Base-by-base conservation (phyloP, 2,329 filamentous ascomycete species). In the Mariannaea elegans region DNA sequence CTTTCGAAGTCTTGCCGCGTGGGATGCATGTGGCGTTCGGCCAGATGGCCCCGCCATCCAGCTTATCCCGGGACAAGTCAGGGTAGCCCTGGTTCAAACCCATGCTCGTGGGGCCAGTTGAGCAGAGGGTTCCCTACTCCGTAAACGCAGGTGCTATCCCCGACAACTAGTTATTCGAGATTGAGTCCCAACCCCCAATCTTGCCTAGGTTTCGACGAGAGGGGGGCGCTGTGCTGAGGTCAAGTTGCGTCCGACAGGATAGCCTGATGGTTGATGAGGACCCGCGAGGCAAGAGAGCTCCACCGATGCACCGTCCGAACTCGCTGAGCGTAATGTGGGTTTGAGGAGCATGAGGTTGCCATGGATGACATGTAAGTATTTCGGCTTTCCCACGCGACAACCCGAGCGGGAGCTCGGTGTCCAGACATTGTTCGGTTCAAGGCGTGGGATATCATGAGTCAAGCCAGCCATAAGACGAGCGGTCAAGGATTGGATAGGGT, bases 21-120 rank as follows among this genome's bases (percentile, higher is more conserved):
- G 65, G 61, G 63, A 67, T 59, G 60, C 52, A 68, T 66, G 65
- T 63, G 65, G 62, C 63, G 64, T 64, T 65, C 56, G 59, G 65
- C 50, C 63, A 71, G 53, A 66, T 67, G 64, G 55, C 54, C 63
- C 66, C 66, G 59, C 63, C 50, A 39, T 56, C 61, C 62, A 65
- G 50, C 59, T 47, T 61, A 65, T 61, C 56, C 65, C 61, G 32
- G 59, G 44, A 57, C 18, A 52, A 55, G 56, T 57, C 64, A 68
- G 67, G 68, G 48, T 55, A 39, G 52, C 62, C 61, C 62, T 63
- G 61, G 66, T 57, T 55, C 42, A 46, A 56, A 59, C 62, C 58
- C 59, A 66, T 57, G 66, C 49, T 32, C 62, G 56, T 68, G 63
- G 68, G 47, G 66, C 61, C 56, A 54, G 59, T 19, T n/a, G 29